Evolutionary conservation across 1,139 yeast genomes (phyloP).

Genomic region (Kluyveromyces sp.): DNA sequence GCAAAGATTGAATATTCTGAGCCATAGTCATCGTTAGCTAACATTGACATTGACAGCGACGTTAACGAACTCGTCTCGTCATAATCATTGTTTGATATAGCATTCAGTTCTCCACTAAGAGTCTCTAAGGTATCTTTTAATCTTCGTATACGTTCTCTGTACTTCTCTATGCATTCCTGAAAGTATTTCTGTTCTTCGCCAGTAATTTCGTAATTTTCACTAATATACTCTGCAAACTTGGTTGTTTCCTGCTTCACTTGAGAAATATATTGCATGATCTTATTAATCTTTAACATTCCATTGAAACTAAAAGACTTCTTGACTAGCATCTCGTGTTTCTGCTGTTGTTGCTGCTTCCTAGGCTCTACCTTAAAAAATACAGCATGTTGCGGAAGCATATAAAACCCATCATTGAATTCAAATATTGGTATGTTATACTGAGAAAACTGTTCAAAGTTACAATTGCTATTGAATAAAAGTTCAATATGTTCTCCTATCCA

Average conservation of each 20-base stretch:
- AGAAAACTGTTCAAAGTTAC: background rate
- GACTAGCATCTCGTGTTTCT: constrained; percentile 1
- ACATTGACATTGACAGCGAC: background rate
- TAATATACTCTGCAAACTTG: constrained; percentile 12
- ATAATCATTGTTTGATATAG: background rate
- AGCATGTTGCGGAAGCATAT: constrained; percentile 9
- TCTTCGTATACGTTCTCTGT: constrained; percentile 5
- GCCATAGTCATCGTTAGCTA: constrained; percentile 15
- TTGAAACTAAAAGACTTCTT: constrained; percentile 20
- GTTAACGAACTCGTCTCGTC: background rate
- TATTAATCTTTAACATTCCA: constrained; percentile 22
- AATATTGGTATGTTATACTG: constrained; percentile 9
- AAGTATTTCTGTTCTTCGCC: background rate
- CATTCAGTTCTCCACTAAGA: background rate
- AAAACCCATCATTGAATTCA: constrained; percentile 18
- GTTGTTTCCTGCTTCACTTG: constrained; percentile 19
- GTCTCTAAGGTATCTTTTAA: constrained; percentile 4
- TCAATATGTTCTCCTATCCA: constrained; percentile 7
- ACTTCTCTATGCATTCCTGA: constrained; percentile 1
- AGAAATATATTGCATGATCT: constrained; percentile 20
- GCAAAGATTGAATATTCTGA: constrained; percentile 19
- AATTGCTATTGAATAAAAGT: constrained; percentile 8
- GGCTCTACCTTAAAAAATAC: background rate
- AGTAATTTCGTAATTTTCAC: constrained; percentile 1
- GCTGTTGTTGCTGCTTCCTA: background rate